Conservation (phyloP, 306 rosid species). For the Alnus rubra region DNA sequence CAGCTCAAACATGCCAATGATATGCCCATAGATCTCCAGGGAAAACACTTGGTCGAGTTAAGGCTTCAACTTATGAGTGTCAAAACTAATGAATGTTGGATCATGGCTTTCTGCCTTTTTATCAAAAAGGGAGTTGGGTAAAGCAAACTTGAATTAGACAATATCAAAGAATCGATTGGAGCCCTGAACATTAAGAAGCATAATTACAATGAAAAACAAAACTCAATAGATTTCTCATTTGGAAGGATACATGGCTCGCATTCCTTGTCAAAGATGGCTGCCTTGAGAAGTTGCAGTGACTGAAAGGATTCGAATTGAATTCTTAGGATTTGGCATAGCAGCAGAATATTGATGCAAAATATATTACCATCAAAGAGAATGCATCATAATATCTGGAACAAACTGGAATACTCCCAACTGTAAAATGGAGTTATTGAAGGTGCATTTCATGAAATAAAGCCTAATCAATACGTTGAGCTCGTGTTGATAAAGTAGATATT, state of each 20-base stretch:
- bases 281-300: conserved; percentile 86
- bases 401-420: neutral
- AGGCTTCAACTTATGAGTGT: conserved; percentile 40
- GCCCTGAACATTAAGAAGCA: conserved; percentile 19
- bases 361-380: neutral
- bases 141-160: neutral
- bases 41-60: conserved; percentile 78
- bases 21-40: conserved; percentile 85
- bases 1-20: conserved; percentile 97
- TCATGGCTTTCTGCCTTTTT: conserved; percentile 1
- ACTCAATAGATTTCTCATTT: conserved; percentile 23
- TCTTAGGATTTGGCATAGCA: conserved; percentile 19
- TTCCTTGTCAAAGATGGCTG: conserved; percentile 77
- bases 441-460: neutral
- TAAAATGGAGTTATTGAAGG: neutral
- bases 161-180: too few relatives aligned
- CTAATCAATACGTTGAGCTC: neutral
- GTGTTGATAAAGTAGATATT: neutral
- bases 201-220: conserved; percentile 24
- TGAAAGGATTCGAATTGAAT: conserved; percentile 49
- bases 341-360: conserved; percentile 15
- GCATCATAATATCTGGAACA: conserved; percentile 5
- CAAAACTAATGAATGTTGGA: conserved; percentile 12
- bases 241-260: conserved; percentile 90
- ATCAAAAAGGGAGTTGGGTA: conserved; percentile 8